Base-by-base conservation (phyloP, 495 filamentous ascomycete species). In the Cetradonia linearis region DNA sequence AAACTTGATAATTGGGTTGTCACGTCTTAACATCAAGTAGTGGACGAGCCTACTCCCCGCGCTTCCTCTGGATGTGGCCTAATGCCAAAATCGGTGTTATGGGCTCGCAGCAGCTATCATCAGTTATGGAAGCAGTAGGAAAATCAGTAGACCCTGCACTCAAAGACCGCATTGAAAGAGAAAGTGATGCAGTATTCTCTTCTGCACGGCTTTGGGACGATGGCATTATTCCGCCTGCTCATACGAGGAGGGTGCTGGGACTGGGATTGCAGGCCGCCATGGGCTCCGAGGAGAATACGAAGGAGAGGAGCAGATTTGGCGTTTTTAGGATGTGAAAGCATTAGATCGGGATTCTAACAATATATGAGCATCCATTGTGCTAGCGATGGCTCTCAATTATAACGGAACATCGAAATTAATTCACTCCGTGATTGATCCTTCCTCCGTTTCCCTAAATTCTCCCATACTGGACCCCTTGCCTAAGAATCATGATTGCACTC, bases 1-100 rank as follows among this genome's bases (percentile, higher is more conserved):
- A 0, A 1, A n/a, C 20, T 23, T 13, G 1, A 1, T 0, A 44
- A 14, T 57, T 34, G 34, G 18, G 16, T 30, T 27, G 2, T 8
- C 10, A 31, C 16, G 20, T 55, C 46, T 31, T 65, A 37, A 63
- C 49, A 38, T 40, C 27, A 47, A 25, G 30, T 60, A 84, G 91
- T 73, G 93, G 93, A n/a, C 84, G 93, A 47, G 94, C 93, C 2
- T 98, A 96, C 73, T 82, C 82, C 5, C 93, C 93, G 1, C 76
- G 91, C 14, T 86, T 98, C 69, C 73, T 98, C 59, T 98, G 89
- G 84, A 95, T 93, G 83, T 98, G 93, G 93, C 94, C 93, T 16
- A 96, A 94, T 67, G 89, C 93, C 23, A 86, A 87, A 66, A 92
- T 96, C 62, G 88, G 87, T 9, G 93, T 98, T 59, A 98, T 98